A percentile compares a stretch with the other conserved stretches of the same genome.
These are phyloP conservation scores for Acrodontium crateriforme DNA, from an alignment of 2,329 filamentous ascomycete species.

Conservation along the genomic window DNA sequence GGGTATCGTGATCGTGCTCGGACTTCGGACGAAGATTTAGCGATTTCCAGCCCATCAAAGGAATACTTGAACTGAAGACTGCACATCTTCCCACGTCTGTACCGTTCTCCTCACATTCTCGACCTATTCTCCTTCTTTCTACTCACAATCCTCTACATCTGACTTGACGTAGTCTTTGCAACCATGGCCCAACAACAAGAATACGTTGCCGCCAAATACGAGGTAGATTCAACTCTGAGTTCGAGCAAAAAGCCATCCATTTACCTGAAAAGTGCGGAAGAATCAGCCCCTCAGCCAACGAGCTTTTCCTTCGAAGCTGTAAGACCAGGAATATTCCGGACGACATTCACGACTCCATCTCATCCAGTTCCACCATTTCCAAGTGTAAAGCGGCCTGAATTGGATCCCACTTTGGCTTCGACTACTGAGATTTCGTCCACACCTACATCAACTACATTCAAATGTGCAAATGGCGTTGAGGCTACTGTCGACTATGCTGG, in stretches of 20 bases:
- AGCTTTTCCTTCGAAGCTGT: conserved; percentile 51
- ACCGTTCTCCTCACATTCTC: too few species aligned
- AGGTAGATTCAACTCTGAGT: too few species aligned
- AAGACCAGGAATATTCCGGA: conserved; percentile 50
- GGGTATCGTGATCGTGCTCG: too few species aligned
- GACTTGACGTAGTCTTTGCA: background rate
- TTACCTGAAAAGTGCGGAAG: conserved; percentile 28
- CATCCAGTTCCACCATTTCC: conserved; percentile 54
- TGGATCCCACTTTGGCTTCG: conserved; percentile 15
- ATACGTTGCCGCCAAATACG: conserved; percentile 25
- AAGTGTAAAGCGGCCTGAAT: conserved; percentile 36
- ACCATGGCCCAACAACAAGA: conserved; percentile 37
- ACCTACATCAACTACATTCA: conserved; percentile 19
- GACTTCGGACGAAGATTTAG: too few species aligned
- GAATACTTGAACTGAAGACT: too few species aligned
- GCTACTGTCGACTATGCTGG: conserved; percentile 46
- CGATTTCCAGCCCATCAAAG: too few species aligned
- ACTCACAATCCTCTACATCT: too few species aligned
- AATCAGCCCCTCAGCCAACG: conserved; percentile 30
- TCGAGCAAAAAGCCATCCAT: conserved; percentile 20
- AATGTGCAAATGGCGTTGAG: conserved; percentile 32
- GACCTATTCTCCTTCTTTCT: too few species aligned
- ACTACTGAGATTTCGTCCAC: conserved; percentile 14
- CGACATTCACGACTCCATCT: conserved; percentile 47
- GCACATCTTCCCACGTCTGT: too few species aligned